These are phyloP conservation scores for Mucuna pruriens DNA, from an alignment of 306 rosid genomes.

Conservation along the genomic window DNA sequence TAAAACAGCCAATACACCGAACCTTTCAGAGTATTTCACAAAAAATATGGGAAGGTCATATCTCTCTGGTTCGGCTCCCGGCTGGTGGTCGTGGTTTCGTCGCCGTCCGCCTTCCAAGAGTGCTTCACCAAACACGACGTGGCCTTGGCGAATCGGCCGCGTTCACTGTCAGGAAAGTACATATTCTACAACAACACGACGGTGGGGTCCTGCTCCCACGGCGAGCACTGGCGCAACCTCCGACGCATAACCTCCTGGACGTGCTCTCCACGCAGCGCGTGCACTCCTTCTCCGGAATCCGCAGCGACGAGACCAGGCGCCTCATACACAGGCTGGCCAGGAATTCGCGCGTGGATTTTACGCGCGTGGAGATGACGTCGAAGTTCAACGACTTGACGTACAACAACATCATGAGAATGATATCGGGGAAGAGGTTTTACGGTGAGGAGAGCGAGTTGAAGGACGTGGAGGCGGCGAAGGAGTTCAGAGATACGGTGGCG, in stretches of 20 bases:
- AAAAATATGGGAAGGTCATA: not conserved
- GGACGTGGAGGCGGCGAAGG: not conserved
- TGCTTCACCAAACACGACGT: constrained; percentile 17
- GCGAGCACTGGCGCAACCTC: constrained; percentile 32
- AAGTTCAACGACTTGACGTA: not conserved
- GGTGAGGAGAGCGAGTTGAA: not conserved
- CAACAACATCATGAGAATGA: constrained; percentile 9
- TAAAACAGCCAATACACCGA: not conserved
- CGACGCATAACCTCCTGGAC: constrained; percentile 24
- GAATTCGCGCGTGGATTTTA: not conserved
- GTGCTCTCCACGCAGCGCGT: not conserved
- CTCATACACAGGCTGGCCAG: not conserved
- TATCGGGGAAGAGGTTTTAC: constrained; percentile 3
- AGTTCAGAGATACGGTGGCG: not conserved
- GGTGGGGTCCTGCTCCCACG: not conserved
- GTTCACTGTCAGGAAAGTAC: not conserved
- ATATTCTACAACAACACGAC: constrained; percentile 10
- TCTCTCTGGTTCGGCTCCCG: constrained; percentile 11
- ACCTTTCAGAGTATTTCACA: not conserved
- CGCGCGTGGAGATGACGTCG: not conserved
- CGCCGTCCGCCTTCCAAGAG: not conserved
- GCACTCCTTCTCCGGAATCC: constrained; percentile 22
- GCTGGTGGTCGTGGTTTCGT: not conserved
- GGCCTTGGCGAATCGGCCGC: not conserved
- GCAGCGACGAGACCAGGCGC: not conserved